A percentile compares a stretch with the other conserved stretches of the same genome.
These are phyloP conservation scores for Mycena rebaudengoi DNA, from an alignment of 768 basidiomycete genomes.

Conservation along the genomic window DNA sequence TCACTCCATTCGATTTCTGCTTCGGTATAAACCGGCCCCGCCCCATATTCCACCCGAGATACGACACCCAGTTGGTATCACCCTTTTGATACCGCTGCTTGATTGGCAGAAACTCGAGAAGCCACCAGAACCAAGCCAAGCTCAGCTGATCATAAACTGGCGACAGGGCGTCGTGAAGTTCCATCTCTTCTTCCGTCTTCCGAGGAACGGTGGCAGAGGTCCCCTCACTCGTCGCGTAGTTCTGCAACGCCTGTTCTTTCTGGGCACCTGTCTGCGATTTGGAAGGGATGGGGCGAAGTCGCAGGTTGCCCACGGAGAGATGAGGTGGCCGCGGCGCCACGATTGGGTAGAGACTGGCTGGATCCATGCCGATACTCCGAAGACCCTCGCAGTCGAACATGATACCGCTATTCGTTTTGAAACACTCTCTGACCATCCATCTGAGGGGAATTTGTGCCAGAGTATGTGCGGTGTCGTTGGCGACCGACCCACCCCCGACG, in stretches of 20 bases:
- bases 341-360: slow-evolving; percentile 42
- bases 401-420: slow-evolving; percentile 51
- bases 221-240: slow-evolving; percentile 15
- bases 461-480: slow-evolving; percentile 38
- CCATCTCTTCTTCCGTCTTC: slow-evolving; percentile 56
- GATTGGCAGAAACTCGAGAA: slow-evolving; percentile 24
- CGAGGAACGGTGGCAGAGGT: neutral
- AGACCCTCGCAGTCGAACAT: slow-evolving; percentile 49
- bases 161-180: slow-evolving; percentile 55
- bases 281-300: slow-evolving; percentile 36
- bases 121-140: slow-evolving; percentile 55
- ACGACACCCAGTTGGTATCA: slow-evolving; percentile 22
- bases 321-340: slow-evolving; percentile 52
- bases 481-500: slow-evolving; percentile 43
- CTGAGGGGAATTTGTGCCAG: slow-evolving; percentile 64
- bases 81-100: slow-evolving; percentile 26
- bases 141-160: slow-evolving; percentile 60
- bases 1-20: slow-evolving; percentile 30
- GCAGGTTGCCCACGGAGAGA: slow-evolving; percentile 34
- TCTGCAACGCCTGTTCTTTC: neutral
- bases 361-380: slow-evolving; percentile 45
- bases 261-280: slow-evolving; percentile 27
- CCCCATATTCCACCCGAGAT: slow-evolving; percentile 36
- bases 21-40: slow-evolving; percentile 37
- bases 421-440: slow-evolving; percentile 65